Percentiles rank a stretch among this genome's conserved stretches.
phyloP scores from a whole-genome alignment of 2,329 filamentous ascomycete genomes.

The Didymella keratinophila region DNA sequence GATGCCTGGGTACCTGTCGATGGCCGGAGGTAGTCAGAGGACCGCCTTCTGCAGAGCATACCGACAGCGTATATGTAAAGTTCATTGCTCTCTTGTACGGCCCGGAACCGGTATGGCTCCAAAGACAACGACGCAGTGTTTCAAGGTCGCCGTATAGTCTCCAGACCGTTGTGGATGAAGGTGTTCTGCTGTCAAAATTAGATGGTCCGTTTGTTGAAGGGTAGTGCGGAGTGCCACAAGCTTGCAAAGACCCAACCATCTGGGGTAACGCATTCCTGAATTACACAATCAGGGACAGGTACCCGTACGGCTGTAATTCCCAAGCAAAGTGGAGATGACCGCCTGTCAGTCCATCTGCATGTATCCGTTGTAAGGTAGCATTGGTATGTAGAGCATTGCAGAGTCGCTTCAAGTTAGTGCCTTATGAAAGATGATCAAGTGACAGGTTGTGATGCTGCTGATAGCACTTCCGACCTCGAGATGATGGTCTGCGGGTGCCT shows the following conservation, averaged over 20 bases:
- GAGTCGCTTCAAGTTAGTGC: neutral
- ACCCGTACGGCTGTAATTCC: constrained; percentile 7
- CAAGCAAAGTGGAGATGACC: neutral
- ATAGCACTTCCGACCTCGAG: neutral
- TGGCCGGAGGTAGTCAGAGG: neutral
- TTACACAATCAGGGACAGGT: constrained; percentile 3
- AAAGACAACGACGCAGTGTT: constrained; percentile 4
- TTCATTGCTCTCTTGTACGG: neutral
- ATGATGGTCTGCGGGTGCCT: neutral
- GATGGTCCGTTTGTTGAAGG: neutral
- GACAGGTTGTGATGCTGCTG: neutral
- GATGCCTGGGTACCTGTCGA: neutral
- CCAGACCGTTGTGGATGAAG: neutral
- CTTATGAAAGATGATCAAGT: neutral
- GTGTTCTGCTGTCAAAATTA: neutral
- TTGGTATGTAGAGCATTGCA: neutral
- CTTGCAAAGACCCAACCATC: neutral
- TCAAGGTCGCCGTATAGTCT: neutral
- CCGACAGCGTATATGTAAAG: neutral
- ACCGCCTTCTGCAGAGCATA: neutral
- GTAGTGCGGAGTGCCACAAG: constrained; percentile 1
- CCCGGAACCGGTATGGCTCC: neutral
- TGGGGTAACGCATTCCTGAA: neutral
- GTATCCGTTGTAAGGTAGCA: neutral
- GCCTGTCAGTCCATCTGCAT: neutral